Evolutionary conservation across 495 filamentous ascomycete species (phyloP).

Genomic region (Rusavskia elegans): DNA sequence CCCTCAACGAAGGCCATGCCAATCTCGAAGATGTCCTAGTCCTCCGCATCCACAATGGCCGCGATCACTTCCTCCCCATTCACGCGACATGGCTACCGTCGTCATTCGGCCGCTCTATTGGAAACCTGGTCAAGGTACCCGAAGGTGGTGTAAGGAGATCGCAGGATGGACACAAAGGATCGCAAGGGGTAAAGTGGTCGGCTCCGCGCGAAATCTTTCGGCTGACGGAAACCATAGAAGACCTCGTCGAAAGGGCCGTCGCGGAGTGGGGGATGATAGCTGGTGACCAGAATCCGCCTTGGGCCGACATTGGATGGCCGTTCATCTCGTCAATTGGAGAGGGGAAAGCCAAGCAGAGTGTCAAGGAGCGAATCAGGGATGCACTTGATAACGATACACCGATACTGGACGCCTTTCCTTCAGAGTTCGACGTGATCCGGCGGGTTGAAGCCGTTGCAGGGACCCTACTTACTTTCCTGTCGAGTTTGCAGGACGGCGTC

Average conservation of each 20-base stretch:
- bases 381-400: conserved; percentile 52
- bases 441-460: conserved; percentile 55
- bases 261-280: conserved; percentile 69
- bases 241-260: conserved; percentile 51
- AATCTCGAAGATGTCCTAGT: conserved; percentile 72
- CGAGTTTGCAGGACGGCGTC: conserved; percentile 57
- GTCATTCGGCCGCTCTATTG: conserved; percentile 67
- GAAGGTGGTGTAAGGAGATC: conserved; percentile 51
- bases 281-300: conserved; percentile 35
- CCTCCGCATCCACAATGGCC: conserved; percentile 67
- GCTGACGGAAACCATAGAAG: conserved; percentile 70
- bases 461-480: conserved; percentile 53
- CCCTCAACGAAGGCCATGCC: conserved; percentile 51
- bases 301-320: conserved; percentile 53
- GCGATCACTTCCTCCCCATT: conserved; percentile 83
- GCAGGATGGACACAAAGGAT: conserved; percentile 22
- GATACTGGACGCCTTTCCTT: conserved; percentile 38
- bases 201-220: conserved; percentile 76
- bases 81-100: conserved; percentile 64
- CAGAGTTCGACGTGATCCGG: conserved; percentile 41
- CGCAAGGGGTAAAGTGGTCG: conserved; percentile 40
- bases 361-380: conserved; percentile 34
- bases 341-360: conserved; percentile 12
- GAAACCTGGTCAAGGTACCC: conserved; percentile 70
- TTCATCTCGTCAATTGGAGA: conserved; percentile 26